These are phyloP conservation scores for Cadophora malorum DNA, from an alignment of 2,329 filamentous ascomycete species.

Conservation along the genomic window DNA sequence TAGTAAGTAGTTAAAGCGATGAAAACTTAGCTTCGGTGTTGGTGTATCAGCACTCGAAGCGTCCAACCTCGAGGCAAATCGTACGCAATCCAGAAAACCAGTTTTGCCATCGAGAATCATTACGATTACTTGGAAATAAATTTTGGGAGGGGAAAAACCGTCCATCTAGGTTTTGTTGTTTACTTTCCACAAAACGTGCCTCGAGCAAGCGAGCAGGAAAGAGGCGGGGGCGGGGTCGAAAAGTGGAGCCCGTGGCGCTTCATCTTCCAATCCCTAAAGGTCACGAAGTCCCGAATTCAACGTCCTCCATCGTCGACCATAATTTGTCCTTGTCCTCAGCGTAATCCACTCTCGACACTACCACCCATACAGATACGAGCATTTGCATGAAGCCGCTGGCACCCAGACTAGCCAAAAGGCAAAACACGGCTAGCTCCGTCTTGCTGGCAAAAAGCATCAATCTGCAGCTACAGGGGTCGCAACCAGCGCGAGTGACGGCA, in stretches of 20 bases:
- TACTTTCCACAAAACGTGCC: neutral
- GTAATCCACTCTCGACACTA: too few relatives aligned
- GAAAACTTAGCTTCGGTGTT: too few relatives aligned
- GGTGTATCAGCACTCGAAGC: neutral
- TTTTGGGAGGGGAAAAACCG: too few relatives aligned
- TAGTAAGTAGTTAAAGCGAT: too few relatives aligned
- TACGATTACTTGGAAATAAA: too few relatives aligned
- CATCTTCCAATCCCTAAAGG: neutral
- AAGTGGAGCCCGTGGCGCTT: neutral
- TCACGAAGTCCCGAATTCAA: neutral
- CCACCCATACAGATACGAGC: neutral
- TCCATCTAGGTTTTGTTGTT: too few relatives aligned
- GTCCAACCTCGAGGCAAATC: neutral
- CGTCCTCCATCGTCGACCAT: neutral
- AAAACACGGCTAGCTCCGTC: neutral
- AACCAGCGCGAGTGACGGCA: neutral
- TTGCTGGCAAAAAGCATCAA: neutral
- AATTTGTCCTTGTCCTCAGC: neutral
- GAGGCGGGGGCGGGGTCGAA: neutral
- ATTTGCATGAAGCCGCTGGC: neutral
- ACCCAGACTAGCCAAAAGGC: neutral
- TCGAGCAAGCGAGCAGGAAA: neutral
- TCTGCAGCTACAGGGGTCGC: constrained; percentile 9
- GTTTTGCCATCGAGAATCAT: too few relatives aligned
- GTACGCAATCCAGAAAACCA: neutral